Percentiles rank a stretch among this genome's conserved stretches.
phyloP scores from a whole-genome alignment of 257 asterid species.

The Petunia axillaris region DNA sequence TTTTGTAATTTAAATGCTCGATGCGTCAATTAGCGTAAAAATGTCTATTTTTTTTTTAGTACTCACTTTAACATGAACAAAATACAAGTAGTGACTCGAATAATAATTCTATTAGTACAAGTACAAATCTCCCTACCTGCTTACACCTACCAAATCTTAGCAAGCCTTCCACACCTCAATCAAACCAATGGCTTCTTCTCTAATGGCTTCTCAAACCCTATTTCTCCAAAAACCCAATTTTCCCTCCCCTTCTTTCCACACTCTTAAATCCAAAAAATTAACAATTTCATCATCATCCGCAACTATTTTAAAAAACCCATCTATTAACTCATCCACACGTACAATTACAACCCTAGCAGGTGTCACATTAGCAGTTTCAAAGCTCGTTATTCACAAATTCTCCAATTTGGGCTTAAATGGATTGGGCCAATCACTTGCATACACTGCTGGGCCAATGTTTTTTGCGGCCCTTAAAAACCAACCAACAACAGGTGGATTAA shows the following conservation, averaged over 20 bases:
- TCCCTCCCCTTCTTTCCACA: constrained; percentile 22
- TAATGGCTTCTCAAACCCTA: constrained; percentile 58
- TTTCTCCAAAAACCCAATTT: constrained; percentile 32
- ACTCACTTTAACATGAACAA: too few relatives aligned
- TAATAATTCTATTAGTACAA: too few relatives aligned
- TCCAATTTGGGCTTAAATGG: constrained; percentile 43
- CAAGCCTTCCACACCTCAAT: background rate
- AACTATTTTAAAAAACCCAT: constrained; percentile 16
- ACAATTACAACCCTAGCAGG: constrained; percentile 66
- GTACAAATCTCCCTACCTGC: background rate
- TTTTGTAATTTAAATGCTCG: too few relatives aligned
- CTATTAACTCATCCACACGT: constrained; percentile 34
- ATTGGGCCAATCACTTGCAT: constrained; percentile 40
- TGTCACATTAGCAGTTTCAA: constrained; percentile 53
- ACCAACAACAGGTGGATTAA: constrained; percentile 46
- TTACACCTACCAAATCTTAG: background rate
- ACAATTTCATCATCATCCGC: constrained; percentile 42
- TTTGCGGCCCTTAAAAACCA: constrained; percentile 68
- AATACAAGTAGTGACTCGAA: too few relatives aligned
- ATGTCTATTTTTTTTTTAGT: too few relatives aligned
- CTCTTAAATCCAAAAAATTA: constrained; percentile 7
- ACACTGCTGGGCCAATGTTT: constrained; percentile 69
- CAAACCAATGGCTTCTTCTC: constrained; percentile 44
- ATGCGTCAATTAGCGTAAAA: too few relatives aligned
- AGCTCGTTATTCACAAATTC: constrained; percentile 41